These are phyloP conservation scores for Ascoidea asiatica DNA, from an alignment of 805 yeast species.

Conservation along the genomic window DNA sequence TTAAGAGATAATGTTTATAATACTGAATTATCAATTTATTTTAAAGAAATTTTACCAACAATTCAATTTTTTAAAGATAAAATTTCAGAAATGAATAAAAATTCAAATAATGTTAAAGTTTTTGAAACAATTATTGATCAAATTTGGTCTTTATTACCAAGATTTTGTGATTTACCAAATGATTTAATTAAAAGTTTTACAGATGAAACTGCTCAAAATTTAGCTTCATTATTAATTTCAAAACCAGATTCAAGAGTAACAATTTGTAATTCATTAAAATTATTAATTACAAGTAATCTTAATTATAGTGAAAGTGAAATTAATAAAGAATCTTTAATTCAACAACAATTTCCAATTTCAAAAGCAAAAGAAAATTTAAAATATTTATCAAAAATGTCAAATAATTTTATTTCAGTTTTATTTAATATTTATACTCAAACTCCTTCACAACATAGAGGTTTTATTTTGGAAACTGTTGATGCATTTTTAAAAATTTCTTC, in stretches of 20 bases:
- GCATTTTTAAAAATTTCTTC: conserved; percentile 61
- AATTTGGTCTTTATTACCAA: conserved; percentile 83
- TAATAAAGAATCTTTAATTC: conserved; percentile 42
- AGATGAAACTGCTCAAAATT: conserved; percentile 62
- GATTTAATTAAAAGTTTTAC: conserved; percentile 57
- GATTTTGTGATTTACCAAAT: conserved; percentile 74
- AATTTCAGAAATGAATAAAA: conserved; percentile 29
- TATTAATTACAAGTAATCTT: conserved; percentile 64
- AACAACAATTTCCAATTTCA: conserved; percentile 43
- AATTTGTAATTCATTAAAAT: conserved; percentile 72
- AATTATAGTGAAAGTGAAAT: conserved; percentile 48
- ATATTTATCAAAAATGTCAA: conserved; percentile 49
- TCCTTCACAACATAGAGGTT: conserved; percentile 69
- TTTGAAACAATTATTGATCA: conserved; percentile 82
- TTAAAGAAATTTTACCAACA: conserved; percentile 52
- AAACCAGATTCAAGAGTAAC: conserved; percentile 62
- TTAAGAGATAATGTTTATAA: conserved; percentile 74
- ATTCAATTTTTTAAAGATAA: conserved; percentile 38
- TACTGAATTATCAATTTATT: conserved; percentile 55
- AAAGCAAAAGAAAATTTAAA: conserved; percentile 44
- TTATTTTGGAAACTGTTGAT: conserved; percentile 76
- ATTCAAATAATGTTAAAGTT: conserved; percentile 61
- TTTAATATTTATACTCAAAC: conserved; percentile 93
- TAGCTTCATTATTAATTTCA: conserved; percentile 65
- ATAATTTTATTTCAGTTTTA: conserved; percentile 72